These are phyloP conservation scores for Actinomortierella ambigua DNA, from an alignment of 371 early-diverging fungal genomes.

Conservation along the genomic window DNA sequence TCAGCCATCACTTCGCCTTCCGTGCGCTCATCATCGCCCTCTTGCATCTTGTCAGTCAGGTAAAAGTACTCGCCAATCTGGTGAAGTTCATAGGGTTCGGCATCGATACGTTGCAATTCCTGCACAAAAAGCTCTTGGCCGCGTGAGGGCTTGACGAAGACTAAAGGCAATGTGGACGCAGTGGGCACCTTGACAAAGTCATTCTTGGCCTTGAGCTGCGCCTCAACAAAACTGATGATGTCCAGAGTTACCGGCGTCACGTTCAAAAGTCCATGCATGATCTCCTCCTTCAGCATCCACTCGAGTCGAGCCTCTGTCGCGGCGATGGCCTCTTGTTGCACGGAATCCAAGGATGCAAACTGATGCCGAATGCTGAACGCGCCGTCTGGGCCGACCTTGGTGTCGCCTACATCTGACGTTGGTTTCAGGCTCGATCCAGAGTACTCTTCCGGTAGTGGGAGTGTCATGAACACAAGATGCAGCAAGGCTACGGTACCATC, in stretches of 20 bases:
- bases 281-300: conserved; percentile 75
- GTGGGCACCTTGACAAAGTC: conserved; percentile 73
- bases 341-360: conserved; percentile 50
- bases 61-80: conserved; percentile 68
- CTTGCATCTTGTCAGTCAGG: conserved; percentile 48
- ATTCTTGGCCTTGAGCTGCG: conserved; percentile 65
- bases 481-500: conserved; percentile 75
- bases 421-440: conserved; percentile 39
- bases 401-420: conserved; percentile 45
- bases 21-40: conserved; percentile 5
- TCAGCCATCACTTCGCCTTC: conserved; percentile 13
- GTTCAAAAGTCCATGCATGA: conserved; percentile 73
- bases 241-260: conserved; percentile 58
- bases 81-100: conserved; percentile 56
- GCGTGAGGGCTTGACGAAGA: conserved; percentile 60
- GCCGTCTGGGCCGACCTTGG: conserved; percentile 27
- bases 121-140: conserved; percentile 64
- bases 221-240: conserved; percentile 64
- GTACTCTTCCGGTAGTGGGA: conserved; percentile 58
- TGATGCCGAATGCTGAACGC: conserved; percentile 42
- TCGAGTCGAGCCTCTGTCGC: conserved; percentile 66
- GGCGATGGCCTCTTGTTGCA: conserved; percentile 64
- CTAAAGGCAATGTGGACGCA: conserved; percentile 60
- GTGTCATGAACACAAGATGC: conserved; percentile 67
- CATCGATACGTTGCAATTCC: conserved; percentile 56